Evolutionary conservation across 192 early-diverging fungal genomes (phyloP).

Genomic region (Coemansia sp.): DNA sequence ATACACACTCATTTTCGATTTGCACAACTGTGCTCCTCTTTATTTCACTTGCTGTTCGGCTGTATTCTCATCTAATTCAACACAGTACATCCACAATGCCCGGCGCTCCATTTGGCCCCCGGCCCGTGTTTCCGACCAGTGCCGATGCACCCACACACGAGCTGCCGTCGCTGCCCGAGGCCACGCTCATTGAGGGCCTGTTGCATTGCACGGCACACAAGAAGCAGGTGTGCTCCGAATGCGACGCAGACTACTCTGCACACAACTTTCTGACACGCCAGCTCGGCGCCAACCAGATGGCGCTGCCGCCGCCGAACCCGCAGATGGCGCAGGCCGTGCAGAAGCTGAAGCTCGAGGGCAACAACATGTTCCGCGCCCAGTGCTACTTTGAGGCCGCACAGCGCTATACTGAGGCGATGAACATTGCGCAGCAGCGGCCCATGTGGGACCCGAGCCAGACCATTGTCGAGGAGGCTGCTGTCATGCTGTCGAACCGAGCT

Average conservation of each 20-base stretch:
- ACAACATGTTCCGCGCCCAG: conserved; percentile 78
- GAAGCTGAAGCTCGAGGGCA: conserved; percentile 72
- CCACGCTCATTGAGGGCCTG: conserved; percentile 45
- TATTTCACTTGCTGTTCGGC: too few relatives aligned
- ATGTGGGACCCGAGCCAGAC: conserved; percentile 71
- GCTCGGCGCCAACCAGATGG: conserved; percentile 59
- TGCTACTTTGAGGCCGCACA: conserved; percentile 80
- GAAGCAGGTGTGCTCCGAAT: conserved; percentile 62
- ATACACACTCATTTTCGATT: too few relatives aligned
- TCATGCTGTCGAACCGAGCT: conserved; percentile 64
- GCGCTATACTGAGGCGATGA: conserved; percentile 86
- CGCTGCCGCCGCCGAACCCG: conserved; percentile 66
- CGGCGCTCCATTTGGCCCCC: conserved; percentile 36
- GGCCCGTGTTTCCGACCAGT: conserved; percentile 42
- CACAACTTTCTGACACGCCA: conserved; percentile 67
- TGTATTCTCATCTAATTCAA: background rate
- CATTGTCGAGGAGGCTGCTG: conserved; percentile 63
- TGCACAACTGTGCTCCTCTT: too few relatives aligned
- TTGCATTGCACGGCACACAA: conserved; percentile 64
- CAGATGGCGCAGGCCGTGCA: conserved; percentile 56
- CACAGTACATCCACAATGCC: background rate
- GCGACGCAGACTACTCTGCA: conserved; percentile 59
- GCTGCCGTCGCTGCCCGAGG: conserved; percentile 8
- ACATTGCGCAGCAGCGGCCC: conserved; percentile 66
- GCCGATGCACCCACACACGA: conserved; percentile 8